phyloP scores from a whole-genome alignment of 2,329 filamentous ascomycete species.

The Colletotrichum tanaceti region DNA sequence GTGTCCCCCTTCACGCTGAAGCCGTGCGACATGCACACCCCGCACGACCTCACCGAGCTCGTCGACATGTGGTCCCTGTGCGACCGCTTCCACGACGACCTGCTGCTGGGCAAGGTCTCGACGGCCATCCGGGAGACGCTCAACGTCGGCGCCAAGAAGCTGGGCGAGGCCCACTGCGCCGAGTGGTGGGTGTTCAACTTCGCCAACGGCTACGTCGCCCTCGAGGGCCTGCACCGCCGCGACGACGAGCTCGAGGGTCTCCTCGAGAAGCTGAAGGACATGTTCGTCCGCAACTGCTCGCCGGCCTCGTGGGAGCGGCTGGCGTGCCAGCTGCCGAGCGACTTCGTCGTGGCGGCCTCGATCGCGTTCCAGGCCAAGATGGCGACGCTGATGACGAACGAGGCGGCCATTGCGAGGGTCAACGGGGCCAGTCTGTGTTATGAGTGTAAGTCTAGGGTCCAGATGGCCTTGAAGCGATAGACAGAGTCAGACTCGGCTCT shows the following conservation, averaged over 20 bases:
- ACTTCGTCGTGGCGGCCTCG: constrained; percentile 27
- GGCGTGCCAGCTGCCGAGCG: constrained; percentile 17
- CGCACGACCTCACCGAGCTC: constrained; percentile 33
- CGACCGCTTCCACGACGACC: constrained; percentile 36
- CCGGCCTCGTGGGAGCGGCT: constrained; percentile 23
- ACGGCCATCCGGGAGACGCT: constrained; percentile 37
- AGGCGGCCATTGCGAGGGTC: constrained; percentile 33
- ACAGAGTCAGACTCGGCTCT: not conserved
- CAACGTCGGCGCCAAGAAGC: constrained; percentile 18
- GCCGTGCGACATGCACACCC: constrained; percentile 35
- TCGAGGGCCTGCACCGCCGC: constrained; percentile 21
- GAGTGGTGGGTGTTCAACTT: constrained; percentile 36
- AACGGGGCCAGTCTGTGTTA: constrained; percentile 34
- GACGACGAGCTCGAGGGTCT: constrained; percentile 24
- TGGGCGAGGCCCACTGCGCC: constrained; percentile 20
- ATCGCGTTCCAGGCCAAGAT: constrained; percentile 36
- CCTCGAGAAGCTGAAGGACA: constrained; percentile 7
- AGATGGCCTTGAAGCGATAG: constrained; percentile 17
- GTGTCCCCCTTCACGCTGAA: constrained; percentile 36
- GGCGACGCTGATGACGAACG: constrained; percentile 25
- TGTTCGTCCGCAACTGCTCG: constrained; percentile 27
- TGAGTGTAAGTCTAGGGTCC: constrained; percentile 36
- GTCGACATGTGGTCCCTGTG: constrained; percentile 35
- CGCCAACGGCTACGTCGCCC: constrained; percentile 28
- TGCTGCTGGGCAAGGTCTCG: constrained; percentile 27